A percentile compares a stretch with the other conserved stretches of the same genome.
Conservation (phyloP, 805 yeast genomes). For the Cyberlindnera lachancei region DNA sequence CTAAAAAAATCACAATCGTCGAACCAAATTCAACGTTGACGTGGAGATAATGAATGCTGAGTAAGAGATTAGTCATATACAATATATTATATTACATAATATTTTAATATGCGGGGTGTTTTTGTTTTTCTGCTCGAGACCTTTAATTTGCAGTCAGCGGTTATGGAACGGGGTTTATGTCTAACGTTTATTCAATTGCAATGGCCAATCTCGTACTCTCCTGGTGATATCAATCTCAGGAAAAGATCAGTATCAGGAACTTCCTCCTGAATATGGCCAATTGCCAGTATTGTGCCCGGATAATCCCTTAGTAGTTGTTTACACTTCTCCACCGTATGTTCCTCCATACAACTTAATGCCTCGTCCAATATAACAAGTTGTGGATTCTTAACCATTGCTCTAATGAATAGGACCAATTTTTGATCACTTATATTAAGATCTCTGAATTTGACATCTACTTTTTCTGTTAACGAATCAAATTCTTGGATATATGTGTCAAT, state of each 20-base stretch:
- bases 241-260: slow-evolving; percentile 60
- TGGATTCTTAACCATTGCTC: slow-evolving; percentile 77
- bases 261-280: slow-evolving; percentile 77
- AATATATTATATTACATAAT: no score
- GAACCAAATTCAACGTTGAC: no score
- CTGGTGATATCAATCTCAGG: slow-evolving; percentile 27
- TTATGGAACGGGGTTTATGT: no score
- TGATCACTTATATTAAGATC: slow-evolving; percentile 65
- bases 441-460: slow-evolving; percentile 36
- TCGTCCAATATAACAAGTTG: slow-evolving; percentile 78
- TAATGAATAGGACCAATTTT: slow-evolving; percentile 64
- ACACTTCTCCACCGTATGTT: slow-evolving; percentile 47
- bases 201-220: slow-evolving; percentile 27
- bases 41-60: no score
- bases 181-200: no score
- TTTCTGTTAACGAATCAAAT: slow-evolving; percentile 35
- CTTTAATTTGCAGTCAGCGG: no score
- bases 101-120: no score
- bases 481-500: slow-evolving; percentile 40
- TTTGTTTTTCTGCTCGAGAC: no score
- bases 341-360: slow-evolving; percentile 87
- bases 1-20: no score
- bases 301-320: slow-evolving; percentile 42
- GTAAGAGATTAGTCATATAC: no score
- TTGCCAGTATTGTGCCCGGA: slow-evolving; percentile 66